Evolutionary conservation across 139 green algal genomes (phyloP).

Genomic region (Choricystis sp.): DNA sequence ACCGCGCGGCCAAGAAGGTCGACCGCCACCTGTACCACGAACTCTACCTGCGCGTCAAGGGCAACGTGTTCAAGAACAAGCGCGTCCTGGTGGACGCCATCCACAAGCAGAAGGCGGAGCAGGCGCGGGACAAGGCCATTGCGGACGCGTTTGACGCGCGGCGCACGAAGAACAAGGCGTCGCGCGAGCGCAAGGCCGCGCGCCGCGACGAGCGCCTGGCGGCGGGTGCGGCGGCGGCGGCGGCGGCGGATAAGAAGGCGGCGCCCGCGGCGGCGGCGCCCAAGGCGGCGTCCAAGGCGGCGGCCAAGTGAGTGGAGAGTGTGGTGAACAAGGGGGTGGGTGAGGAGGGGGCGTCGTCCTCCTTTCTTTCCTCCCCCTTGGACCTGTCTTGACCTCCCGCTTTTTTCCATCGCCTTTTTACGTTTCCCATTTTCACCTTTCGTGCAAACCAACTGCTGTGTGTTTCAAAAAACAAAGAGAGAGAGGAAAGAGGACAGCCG

Average conservation of each 20-base stretch:
- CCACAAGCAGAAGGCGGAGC: slow-evolving; percentile 97
- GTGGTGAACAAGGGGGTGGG: no score
- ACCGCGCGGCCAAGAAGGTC: slow-evolving; percentile 99
- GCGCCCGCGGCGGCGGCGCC: no score
- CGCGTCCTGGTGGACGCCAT: slow-evolving; percentile 98
- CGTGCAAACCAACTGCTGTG: no score
- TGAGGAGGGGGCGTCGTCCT: background rate
- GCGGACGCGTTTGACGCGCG: slow-evolving; percentile 96
- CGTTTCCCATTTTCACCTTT: no score
- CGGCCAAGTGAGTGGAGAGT: no score
- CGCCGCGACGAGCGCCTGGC: slow-evolving; percentile 86
- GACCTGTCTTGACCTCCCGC: no score
- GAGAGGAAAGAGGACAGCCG: no score
- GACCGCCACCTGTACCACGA: slow-evolving; percentile 98
- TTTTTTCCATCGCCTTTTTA: no score
- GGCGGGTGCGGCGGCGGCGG: background rate
- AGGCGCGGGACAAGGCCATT: slow-evolving; percentile 88
- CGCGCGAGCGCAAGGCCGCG: slow-evolving; percentile 79
- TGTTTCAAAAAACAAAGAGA: no score
- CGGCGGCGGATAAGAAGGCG: background rate
- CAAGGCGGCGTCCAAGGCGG: background rate
- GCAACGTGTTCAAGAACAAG: slow-evolving; percentile 99
- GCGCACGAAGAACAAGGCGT: slow-evolving; percentile 89
- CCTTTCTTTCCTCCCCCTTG: background rate
- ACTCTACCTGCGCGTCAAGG: slow-evolving; percentile 81